phyloP scores from a whole-genome alignment of 306 rosid species.

The Cucumis sativus region DNA sequence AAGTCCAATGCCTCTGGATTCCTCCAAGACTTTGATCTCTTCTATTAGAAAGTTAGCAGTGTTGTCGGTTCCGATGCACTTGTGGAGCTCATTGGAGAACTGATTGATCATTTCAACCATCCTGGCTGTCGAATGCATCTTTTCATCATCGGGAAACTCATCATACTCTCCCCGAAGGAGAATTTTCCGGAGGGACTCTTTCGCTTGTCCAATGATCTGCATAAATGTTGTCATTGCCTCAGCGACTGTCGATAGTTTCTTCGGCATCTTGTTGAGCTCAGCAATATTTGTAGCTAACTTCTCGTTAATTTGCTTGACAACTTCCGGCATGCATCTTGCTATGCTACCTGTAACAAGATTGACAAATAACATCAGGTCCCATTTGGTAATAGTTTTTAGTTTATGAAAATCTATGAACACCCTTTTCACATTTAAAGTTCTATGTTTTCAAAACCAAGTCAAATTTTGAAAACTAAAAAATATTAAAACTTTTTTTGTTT shows the following conservation, averaged over 20 bases:
- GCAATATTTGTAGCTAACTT: conserved; percentile 8
- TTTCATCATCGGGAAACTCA: conserved; percentile 7
- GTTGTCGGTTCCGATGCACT: not conserved
- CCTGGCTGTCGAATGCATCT: conserved; percentile 15
- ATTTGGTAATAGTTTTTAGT: not conserved
- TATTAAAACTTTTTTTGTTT: no score
- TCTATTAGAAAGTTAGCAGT: conserved; percentile 3
- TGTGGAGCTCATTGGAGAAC: conserved; percentile 2
- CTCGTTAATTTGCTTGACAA: conserved; percentile 31
- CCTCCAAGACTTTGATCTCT: conserved; percentile 13
- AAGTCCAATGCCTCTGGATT: conserved; percentile 11
- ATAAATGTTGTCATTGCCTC: conserved; percentile 23
- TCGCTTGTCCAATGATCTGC: conserved; percentile 26
- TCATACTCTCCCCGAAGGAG: conserved; percentile 12
- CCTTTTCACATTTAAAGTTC: no score
- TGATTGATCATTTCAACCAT: conserved; percentile 6
- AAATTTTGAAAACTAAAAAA: no score
- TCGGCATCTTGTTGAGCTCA: conserved; percentile 18
- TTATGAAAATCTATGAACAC: no score
- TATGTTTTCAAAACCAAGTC: no score
- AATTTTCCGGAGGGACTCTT: conserved; percentile 26
- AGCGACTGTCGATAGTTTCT: conserved; percentile 7
- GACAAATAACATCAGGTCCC: not conserved
- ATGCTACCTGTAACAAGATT: conserved; percentile 4
- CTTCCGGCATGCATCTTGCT: conserved; percentile 30